phyloP scores from a whole-genome alignment of 768 basidiomycete species.

The Boletus edulis region DNA sequence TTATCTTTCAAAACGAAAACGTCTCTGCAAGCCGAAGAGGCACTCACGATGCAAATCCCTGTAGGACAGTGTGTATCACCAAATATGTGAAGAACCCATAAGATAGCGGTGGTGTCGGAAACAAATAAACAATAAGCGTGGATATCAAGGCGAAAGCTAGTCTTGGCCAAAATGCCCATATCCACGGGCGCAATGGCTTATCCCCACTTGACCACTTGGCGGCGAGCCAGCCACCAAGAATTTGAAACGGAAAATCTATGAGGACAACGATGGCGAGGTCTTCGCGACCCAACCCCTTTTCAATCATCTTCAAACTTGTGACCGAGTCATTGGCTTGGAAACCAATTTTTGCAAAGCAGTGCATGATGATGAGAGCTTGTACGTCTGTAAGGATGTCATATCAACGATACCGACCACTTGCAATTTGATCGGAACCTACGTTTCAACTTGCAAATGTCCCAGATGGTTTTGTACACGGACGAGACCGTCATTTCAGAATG shows the following conservation, averaged over 20 bases:
- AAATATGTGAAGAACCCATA: conserved; percentile 78
- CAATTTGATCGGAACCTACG: conserved; percentile 48
- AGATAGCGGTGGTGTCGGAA: conserved; percentile 75
- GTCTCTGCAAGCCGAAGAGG: background rate
- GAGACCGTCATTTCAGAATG: conserved; percentile 88
- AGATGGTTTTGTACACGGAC: conserved; percentile 91
- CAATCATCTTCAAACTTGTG: conserved; percentile 90
- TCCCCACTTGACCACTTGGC: conserved; percentile 88
- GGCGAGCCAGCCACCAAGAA: conserved; percentile 90
- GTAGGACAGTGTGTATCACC: conserved; percentile 76
- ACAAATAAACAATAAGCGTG: conserved; percentile 77
- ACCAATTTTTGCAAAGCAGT: conserved; percentile 90
- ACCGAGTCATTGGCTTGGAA: conserved; percentile 93
- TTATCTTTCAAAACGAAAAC: background rate
- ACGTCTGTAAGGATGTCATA: conserved; percentile 57
- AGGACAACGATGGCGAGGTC: conserved; percentile 94
- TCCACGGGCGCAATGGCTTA: conserved; percentile 80
- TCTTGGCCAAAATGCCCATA: conserved; percentile 88
- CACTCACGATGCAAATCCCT: conserved; percentile 81
- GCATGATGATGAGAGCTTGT: conserved; percentile 80
- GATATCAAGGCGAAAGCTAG: conserved; percentile 69
- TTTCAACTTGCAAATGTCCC: conserved; percentile 86
- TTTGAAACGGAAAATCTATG: conserved; percentile 97
- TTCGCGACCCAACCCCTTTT: conserved; percentile 94
- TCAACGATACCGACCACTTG: background rate